A percentile compares a stretch with the other conserved stretches of the same genome.
Conservation (phyloP, 306 rosid species). For the Vigna mungo region DNA sequence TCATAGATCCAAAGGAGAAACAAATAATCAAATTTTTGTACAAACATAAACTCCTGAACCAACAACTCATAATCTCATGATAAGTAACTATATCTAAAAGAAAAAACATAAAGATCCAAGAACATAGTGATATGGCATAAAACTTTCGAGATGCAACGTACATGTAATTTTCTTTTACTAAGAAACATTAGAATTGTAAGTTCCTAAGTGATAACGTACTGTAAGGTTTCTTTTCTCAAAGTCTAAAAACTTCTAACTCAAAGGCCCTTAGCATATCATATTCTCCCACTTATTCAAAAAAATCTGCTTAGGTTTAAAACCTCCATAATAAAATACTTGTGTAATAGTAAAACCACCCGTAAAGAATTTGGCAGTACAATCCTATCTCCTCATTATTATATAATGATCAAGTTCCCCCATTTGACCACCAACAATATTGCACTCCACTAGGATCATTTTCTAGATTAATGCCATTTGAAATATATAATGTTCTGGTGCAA, state of each 20-base stretch:
- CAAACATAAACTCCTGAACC: slow-evolving; percentile 9
- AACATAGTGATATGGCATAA: not conserved
- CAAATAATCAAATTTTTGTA: slow-evolving; percentile 24
- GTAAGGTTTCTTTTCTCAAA: slow-evolving; percentile 3
- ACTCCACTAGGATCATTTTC: not conserved
- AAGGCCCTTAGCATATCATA: not conserved
- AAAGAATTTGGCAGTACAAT: not conserved
- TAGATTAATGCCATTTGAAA: not conserved
- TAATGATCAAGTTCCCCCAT: slow-evolving; percentile 8
- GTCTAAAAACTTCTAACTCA: not conserved
- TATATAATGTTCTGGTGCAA: slow-evolving; percentile 23
- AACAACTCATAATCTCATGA: slow-evolving; percentile 13
- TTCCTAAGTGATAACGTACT: not conserved
- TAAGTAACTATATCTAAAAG: not conserved
- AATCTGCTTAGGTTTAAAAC: not conserved
- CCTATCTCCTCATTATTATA: not conserved
- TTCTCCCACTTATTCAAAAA: not conserved
- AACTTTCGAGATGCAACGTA: slow-evolving; percentile 10
- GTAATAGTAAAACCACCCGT: not conserved
- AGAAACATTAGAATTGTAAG: not conserved
- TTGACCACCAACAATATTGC: slow-evolving; percentile 5
- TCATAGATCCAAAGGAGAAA: slow-evolving; percentile 36
- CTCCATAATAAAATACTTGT: not conserved
- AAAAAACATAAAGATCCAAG: not conserved
- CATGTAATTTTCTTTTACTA: not conserved